Conservation (phyloP, 1,139 yeast species). For the Suhomyces wounanorum region DNA sequence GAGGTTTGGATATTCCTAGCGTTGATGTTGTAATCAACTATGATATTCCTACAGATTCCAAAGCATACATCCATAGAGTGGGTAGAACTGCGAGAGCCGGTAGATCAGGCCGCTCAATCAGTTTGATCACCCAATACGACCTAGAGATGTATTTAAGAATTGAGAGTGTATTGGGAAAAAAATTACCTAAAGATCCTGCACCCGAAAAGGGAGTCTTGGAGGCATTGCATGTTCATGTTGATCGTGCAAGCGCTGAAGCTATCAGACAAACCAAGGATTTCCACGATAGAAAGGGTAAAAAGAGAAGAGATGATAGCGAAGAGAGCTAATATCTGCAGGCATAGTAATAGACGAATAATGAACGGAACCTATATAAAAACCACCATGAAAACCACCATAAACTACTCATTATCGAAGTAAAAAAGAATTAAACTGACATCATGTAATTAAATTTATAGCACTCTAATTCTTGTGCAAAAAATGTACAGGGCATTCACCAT, state of each 20-base stretch:
- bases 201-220: constrained; percentile 78
- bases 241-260: constrained; percentile 90
- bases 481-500: constrained; percentile 86
- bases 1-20: constrained; percentile 95
- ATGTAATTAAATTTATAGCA: not conserved
- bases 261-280: constrained; percentile 77
- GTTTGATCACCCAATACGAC: constrained; percentile 93
- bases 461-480: constrained; percentile 33
- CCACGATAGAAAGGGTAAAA: constrained; percentile 48
- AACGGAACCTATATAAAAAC: not conserved
- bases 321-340: constrained; percentile 14
- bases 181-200: constrained; percentile 73
- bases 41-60: constrained; percentile 97
- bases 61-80: constrained; percentile 94
- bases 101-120: constrained; percentile 86
- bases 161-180: constrained; percentile 81
- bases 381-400: not conserved
- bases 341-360: constrained; percentile 3
- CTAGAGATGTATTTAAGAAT: constrained; percentile 84
- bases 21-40: constrained; percentile 93
- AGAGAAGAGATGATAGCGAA: constrained; percentile 23
- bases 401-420: not conserved
- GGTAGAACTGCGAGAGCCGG: constrained; percentile 99
- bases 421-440: not conserved
- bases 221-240: constrained; percentile 83